phyloP scores from a whole-genome alignment of 352 stramenopile genomes.

The Aphanomyces astaci region DNA sequence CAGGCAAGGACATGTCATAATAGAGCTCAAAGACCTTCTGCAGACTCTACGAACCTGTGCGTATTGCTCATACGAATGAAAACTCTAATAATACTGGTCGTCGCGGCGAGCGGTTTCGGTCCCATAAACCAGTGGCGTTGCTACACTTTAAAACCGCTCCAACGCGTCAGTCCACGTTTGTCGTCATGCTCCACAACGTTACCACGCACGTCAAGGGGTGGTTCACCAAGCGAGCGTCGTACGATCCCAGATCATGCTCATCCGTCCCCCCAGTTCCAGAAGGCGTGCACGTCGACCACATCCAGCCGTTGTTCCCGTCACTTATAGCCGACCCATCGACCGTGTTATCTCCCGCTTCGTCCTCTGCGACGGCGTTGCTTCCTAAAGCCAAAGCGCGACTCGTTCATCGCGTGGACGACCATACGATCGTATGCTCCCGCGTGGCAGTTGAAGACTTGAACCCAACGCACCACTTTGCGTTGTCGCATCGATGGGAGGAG shows the following conservation, averaged over 20 bases:
- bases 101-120: too few relatives aligned
- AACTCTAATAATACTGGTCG: too few relatives aligned
- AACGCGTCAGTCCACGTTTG: too few relatives aligned
- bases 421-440: neutral
- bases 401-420: neutral
- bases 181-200: neutral
- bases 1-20: too few relatives aligned
- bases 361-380: neutral
- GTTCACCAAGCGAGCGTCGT: neutral
- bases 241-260: too few relatives aligned
- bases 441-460: neutral
- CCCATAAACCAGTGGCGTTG: too few relatives aligned
- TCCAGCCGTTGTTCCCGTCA: slow-evolving; percentile 38
- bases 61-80: too few relatives aligned
- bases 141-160: too few relatives aligned
- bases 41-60: too few relatives aligned
- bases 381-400: neutral
- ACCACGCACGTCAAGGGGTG: neutral
- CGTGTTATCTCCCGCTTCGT: neutral
- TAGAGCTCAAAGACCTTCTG: too few relatives aligned
- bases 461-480: neutral
- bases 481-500: slow-evolving; percentile 7
- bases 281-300: slow-evolving; percentile 44
- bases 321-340: slow-evolving; percentile 24
- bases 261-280: too few relatives aligned